phyloP scores from a whole-genome alignment of 352 stramenopile genomes.

The Thalassiosira exigua region DNA sequence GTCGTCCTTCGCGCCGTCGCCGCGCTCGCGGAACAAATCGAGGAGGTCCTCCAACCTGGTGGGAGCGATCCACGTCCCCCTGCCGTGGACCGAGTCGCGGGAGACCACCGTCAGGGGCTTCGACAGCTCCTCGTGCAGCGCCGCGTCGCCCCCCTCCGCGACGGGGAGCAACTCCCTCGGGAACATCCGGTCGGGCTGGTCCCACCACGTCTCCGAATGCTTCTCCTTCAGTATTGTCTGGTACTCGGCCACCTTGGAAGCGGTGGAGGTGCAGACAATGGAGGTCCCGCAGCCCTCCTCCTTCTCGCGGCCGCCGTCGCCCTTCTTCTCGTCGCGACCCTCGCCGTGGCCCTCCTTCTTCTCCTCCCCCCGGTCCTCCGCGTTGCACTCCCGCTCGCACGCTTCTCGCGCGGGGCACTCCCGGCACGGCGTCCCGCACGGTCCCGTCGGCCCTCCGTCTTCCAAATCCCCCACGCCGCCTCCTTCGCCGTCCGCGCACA shows the following conservation, averaged over 20 bases:
- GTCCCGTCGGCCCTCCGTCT: constrained; percentile 43
- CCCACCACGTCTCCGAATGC: constrained; percentile 49
- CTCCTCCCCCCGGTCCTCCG: constrained; percentile 50
- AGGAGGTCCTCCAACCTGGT: constrained; percentile 90
- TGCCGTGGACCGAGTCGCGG: constrained; percentile 59
- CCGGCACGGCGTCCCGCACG: constrained; percentile 68
- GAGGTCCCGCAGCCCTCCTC: background rate
- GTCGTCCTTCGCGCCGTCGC: constrained; percentile 49
- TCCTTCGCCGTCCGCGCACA: constrained; percentile 49
- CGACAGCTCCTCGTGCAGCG: constrained; percentile 5
- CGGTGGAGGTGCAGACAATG: constrained; percentile 60
- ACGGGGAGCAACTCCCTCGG: constrained; percentile 61
- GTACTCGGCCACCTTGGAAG: constrained; percentile 64
- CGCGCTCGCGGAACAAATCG: constrained; percentile 87
- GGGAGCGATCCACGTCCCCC: constrained; percentile 92
- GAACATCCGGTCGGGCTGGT: constrained; percentile 73
- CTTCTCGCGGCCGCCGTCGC: constrained; percentile 4
- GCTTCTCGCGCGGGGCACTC: constrained; percentile 73
- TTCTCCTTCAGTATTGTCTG: constrained; percentile 47
- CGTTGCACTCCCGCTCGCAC: constrained; percentile 77
- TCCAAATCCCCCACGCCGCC: constrained; percentile 47
- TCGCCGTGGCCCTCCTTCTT: constrained; percentile 8
- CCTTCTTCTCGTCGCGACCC: constrained; percentile 17
- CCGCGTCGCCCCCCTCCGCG: constrained; percentile 1
- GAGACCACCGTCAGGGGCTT: constrained; percentile 73